Evolutionary conservation across 2,329 filamentous ascomycete genomes (phyloP).

Genomic region (Lasiodiplodia hormozganensis): DNA sequence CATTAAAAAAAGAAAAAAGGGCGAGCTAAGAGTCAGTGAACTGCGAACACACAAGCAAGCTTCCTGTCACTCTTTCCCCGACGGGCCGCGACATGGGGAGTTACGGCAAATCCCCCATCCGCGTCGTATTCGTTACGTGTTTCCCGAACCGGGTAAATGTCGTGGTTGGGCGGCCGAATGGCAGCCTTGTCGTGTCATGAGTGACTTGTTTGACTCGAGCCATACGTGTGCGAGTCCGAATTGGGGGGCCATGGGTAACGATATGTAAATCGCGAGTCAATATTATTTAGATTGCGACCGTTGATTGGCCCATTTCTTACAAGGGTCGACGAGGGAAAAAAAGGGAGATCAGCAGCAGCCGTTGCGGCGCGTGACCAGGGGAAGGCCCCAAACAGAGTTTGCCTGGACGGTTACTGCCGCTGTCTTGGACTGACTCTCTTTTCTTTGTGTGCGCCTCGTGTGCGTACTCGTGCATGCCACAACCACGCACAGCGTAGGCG

Average conservation of each 20-base stretch:
- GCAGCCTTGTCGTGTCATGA: background rate
- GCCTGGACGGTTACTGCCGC: conserved; percentile 17
- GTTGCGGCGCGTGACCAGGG: conserved; percentile 21
- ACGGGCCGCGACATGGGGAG: conserved; percentile 4
- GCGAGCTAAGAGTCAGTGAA: background rate
- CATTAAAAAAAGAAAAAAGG: background rate
- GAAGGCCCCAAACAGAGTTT: background rate
- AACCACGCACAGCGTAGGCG: background rate
- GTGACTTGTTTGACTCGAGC: conserved; percentile 2
- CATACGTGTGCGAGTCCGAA: background rate
- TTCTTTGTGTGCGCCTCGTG: background rate
- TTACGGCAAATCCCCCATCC: conserved; percentile 9
- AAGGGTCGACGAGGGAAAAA: background rate
- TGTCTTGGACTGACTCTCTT: background rate
- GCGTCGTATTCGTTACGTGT: conserved; percentile 20
- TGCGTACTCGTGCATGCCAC: background rate
- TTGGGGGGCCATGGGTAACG: background rate
- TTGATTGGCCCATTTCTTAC: background rate
- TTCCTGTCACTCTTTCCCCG: background rate
- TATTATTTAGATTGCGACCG: background rate
- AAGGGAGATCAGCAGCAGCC: conserved; percentile 25
- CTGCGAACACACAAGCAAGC: too few relatives aligned
- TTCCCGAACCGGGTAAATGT: conserved; percentile 1
- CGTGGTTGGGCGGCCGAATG: background rate
- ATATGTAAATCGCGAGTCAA: background rate